Conservation (phyloP, 495 filamentous ascomycete species). For the Aspergillus affinis region DNA sequence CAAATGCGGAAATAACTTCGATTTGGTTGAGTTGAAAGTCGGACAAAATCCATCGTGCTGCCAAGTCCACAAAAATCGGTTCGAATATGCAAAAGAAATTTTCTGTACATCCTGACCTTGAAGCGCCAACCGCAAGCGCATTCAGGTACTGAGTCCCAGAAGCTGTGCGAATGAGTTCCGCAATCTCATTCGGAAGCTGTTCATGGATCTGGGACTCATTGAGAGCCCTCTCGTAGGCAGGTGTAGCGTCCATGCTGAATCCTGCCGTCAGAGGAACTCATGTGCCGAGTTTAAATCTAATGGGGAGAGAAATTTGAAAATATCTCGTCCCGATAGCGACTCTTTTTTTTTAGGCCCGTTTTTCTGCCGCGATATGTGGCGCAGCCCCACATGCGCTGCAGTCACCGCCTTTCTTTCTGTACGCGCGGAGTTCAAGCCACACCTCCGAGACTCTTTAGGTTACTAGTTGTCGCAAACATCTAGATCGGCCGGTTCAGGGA, state of each 20-base stretch:
- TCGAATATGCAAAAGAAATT: slow-evolving; percentile 69
- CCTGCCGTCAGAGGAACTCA: slow-evolving; percentile 40
- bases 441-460: slow-evolving; percentile 22
- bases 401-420: slow-evolving; percentile 35
- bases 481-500: slow-evolving; percentile 12
- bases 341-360: slow-evolving; percentile 36
- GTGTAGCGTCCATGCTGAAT: slow-evolving; percentile 42
- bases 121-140: slow-evolving; percentile 63
- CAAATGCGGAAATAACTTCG: slow-evolving; percentile 67
- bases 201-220: slow-evolving; percentile 47
- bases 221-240: slow-evolving; percentile 47
- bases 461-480: slow-evolving; percentile 10
- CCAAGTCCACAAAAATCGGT: slow-evolving; percentile 72
- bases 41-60: slow-evolving; percentile 66
- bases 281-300: background rate
- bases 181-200: slow-evolving; percentile 63
- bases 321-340: slow-evolving; percentile 19
- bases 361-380: slow-evolving; percentile 38
- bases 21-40: slow-evolving; percentile 45
- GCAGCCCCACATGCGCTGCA: slow-evolving; percentile 29
- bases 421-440: slow-evolving; percentile 32
- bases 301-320: background rate
- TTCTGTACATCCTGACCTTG: slow-evolving; percentile 64
- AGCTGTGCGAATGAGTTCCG: slow-evolving; percentile 61
- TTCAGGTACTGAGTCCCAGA: slow-evolving; percentile 66